phyloP scores from a whole-genome alignment of 129 eudicot genomes.

The Kitagawia praeruptora region DNA sequence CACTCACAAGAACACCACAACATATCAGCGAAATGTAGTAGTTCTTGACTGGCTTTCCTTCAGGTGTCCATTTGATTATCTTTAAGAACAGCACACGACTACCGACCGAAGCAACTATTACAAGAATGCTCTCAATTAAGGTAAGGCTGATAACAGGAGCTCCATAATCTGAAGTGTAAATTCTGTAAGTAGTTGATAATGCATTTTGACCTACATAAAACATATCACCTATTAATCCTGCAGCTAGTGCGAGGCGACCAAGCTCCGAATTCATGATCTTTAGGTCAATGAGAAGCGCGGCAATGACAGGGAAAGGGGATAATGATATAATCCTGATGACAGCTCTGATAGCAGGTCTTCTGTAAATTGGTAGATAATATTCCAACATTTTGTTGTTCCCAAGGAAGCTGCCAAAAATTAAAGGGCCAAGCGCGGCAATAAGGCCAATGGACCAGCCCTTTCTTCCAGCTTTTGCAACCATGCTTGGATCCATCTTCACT shows the following conservation, averaged over 20 bases:
- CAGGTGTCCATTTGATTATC: slow-evolving; percentile 36
- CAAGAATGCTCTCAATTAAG: background rate
- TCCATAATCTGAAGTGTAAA: background rate
- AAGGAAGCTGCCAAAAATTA: background rate
- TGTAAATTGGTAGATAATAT: background rate
- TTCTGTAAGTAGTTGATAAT: background rate
- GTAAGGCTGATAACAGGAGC: background rate
- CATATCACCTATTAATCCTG: background rate
- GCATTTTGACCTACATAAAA: background rate
- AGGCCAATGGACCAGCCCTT: slow-evolving; percentile 33
- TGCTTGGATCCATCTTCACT: slow-evolving; percentile 37
- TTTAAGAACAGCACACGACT: slow-evolving; percentile 14
- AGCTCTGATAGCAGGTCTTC: slow-evolving; percentile 3
- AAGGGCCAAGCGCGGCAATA: background rate
- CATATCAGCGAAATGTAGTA: slow-evolving; percentile 20
- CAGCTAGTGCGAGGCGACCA: slow-evolving; percentile 3
- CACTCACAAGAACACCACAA: slow-evolving; percentile 8
- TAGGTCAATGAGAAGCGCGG: background rate
- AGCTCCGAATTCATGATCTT: slow-evolving; percentile 11
- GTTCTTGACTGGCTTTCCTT: slow-evolving; percentile 33
- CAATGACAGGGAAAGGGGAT: slow-evolving; percentile 13
- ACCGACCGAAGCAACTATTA: background rate
- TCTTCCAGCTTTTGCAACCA: slow-evolving; percentile 21
- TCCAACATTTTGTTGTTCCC: background rate
- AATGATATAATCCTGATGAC: background rate